Evolutionary conservation across 345 rosid genomes (phyloP).

Genomic region (Populus ilicifolia): DNA sequence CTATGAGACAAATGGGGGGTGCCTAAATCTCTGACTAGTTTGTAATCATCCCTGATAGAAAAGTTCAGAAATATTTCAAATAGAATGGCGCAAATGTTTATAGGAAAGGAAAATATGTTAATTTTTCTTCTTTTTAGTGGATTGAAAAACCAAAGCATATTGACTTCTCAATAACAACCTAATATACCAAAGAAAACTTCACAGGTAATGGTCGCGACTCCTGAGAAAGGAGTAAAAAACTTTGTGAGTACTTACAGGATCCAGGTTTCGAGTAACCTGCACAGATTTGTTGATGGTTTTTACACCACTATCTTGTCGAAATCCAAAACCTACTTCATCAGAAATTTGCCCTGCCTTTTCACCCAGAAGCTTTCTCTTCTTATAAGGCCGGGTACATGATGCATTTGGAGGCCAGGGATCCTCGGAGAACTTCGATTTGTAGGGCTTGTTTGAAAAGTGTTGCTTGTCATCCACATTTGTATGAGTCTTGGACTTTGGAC

Average conservation of each 20-base stretch:
- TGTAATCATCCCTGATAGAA: background rate
- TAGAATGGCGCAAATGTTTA: background rate
- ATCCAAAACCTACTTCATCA: constrained; percentile 11
- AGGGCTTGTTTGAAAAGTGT: constrained; percentile 10
- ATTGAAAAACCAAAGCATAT: no score
- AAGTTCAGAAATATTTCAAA: background rate
- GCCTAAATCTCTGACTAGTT: no score
- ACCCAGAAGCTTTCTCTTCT: constrained; percentile 37
- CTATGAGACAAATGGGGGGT: no score
- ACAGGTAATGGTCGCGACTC: background rate
- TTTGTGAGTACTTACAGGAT: no score
- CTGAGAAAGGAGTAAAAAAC: background rate
- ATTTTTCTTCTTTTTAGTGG: no score
- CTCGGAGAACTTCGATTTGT: constrained; percentile 9
- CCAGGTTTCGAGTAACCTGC: constrained; percentile 21
- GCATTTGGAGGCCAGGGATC: constrained; percentile 15
- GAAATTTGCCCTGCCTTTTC: background rate
- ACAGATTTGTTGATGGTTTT: constrained; percentile 16
- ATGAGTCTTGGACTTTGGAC: constrained; percentile 17
- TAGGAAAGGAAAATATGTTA: background rate
- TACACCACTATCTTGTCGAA: constrained; percentile 5
- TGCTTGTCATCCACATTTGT: constrained; percentile 15
- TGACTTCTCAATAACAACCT: background rate
- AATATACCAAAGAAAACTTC: background rate
- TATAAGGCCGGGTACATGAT: constrained; percentile 21